These are phyloP conservation scores for Gamarada debralockiae DNA, from an alignment of 495 filamentous ascomycete genomes.

Conservation along the genomic window DNA sequence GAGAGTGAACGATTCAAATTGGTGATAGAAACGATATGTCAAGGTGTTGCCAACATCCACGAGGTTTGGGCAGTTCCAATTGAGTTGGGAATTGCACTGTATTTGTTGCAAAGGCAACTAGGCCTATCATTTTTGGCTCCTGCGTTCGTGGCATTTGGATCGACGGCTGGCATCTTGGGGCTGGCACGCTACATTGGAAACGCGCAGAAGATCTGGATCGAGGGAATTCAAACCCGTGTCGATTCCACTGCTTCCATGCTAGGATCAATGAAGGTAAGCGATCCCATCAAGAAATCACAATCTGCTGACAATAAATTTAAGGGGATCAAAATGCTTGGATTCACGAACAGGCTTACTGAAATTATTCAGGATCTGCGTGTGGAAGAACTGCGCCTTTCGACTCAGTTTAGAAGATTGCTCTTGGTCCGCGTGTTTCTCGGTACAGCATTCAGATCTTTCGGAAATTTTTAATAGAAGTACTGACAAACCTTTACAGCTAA, in stretches of 20 bases:
- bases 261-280: slow-evolving; percentile 33
- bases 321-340: slow-evolving; percentile 33
- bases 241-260: slow-evolving; percentile 31
- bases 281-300: background rate
- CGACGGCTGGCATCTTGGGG: slow-evolving; percentile 28
- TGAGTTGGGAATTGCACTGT: slow-evolving; percentile 26
- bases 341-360: slow-evolving; percentile 20
- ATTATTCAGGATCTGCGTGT: slow-evolving; percentile 19
- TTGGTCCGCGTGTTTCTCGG: slow-evolving; percentile 12
- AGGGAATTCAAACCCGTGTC: slow-evolving; percentile 35
- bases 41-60: slow-evolving; percentile 45
- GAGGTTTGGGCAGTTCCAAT: slow-evolving; percentile 48
- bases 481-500: slow-evolving; percentile 12
- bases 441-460: slow-evolving; percentile 50
- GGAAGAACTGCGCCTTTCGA: slow-evolving; percentile 16
- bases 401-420: slow-evolving; percentile 34
- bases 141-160: slow-evolving; percentile 39
- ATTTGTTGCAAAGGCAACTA: slow-evolving; percentile 23
- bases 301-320: background rate
- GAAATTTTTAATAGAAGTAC: slow-evolving; percentile 32
- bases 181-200: background rate
- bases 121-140: slow-evolving; percentile 22
- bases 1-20: no score
- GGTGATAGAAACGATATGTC: slow-evolving; percentile 25
- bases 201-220: slow-evolving; percentile 40